Evolutionary conservation across 371 early-diverging fungal genomes (phyloP), one percentile per base, ranked within the genome.

Genomic region (Lichtheimia ramosa): DNA sequence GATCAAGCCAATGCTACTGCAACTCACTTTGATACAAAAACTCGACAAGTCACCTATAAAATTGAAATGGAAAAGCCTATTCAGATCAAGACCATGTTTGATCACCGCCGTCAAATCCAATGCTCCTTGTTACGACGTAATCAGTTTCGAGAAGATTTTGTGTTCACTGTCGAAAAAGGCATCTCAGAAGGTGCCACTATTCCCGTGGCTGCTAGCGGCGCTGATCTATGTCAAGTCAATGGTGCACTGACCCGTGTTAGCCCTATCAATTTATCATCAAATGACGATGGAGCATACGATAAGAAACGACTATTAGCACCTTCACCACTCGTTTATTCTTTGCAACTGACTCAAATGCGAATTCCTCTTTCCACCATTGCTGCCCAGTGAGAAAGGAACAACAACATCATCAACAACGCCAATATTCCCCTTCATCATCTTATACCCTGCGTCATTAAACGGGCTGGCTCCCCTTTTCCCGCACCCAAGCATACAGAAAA

Each of bases 281-380:
- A 23, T 24, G 23, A 49, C 40, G 21, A 54, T 62, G 39, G 49
- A 0, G 18, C n/a, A 8, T n/a, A 16, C 5, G 46, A 46, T 23
- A 40, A 58, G 24, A 64, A 64, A 58, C 61, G 71, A 51, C 16
- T 24, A 2, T 21, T 74, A 28, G 75, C 78, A 7, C 78, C 78
- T 46, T 41, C 51, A 15, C 73, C 75, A 24, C 59, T 71, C 14
- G 59, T 63, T 5, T 79, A 79, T 60, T 64, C 77, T 59, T 61
- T 79, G 15, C 73, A 79, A 65, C 64, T 79, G 14, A 74, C 80
- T 23, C 65, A 72, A 65, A 63, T 79, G 52, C 63, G 64, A 20
- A 58, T 79, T 42, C 80, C 80, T 21, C 51, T 79, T 24, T 76
- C 74, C 1, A 70, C 77, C 8, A 55, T 79, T 39, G 79, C 75